phyloP scores from a whole-genome alignment of 2,329 filamentous ascomycete genomes.

The Dactylellina haptotyla region DNA sequence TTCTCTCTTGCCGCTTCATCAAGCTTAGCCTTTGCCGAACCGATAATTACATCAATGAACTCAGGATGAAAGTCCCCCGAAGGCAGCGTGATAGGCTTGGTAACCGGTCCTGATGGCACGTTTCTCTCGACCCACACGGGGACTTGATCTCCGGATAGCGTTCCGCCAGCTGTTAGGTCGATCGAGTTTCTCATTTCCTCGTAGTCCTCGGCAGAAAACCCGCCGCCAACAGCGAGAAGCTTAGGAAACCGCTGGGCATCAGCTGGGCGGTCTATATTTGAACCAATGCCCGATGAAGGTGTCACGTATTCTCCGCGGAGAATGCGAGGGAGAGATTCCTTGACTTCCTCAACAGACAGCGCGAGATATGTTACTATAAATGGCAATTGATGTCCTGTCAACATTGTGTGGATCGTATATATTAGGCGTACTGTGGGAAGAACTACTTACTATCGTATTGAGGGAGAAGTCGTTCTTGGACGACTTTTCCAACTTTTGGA shows the following conservation, averaged over 20 bases:
- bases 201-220: conserved; percentile 34
- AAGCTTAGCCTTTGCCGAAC: conserved; percentile 3
- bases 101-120: not conserved
- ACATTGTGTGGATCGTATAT: too few relatives aligned
- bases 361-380: conserved; percentile 28
- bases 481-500: conserved; percentile 4
- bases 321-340: conserved; percentile 29
- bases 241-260: conserved; percentile 35
- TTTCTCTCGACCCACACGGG: conserved; percentile 43
- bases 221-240: conserved; percentile 29
- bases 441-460: conserved; percentile 36
- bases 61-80: conserved; percentile 16
- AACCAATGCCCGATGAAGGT: conserved; percentile 23
- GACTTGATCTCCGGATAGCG: conserved; percentile 10
- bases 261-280: conserved; percentile 32
- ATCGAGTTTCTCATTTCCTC: conserved; percentile 40
- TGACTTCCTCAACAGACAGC: conserved; percentile 24
- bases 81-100: conserved; percentile 18
- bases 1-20: conserved; percentile 29
- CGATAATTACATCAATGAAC: conserved; percentile 16
- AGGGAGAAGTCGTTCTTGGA: conserved; percentile 40
- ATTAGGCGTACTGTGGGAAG: not conserved
- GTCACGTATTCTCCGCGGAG: conserved; percentile 35
- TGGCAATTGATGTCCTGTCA: too few relatives aligned
- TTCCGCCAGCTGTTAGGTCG: conserved; percentile 36